phyloP scores from a whole-genome alignment of 2,329 filamentous ascomycete species.

The Berkeleyomyces rouxiae region DNA sequence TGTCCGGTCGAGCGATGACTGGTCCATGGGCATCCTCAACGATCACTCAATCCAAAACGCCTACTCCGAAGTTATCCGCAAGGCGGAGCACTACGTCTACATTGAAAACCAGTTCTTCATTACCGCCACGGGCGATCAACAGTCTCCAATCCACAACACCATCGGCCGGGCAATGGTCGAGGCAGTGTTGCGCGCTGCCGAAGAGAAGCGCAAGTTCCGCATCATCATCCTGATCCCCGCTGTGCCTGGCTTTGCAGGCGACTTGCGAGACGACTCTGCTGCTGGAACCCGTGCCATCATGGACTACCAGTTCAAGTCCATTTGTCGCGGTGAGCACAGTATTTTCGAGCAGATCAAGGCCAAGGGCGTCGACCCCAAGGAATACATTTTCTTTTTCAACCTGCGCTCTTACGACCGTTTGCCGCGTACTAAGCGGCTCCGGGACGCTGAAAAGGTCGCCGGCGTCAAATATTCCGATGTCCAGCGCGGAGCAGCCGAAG shows the following conservation, averaged over 20 bases:
- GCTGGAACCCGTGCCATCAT: slow-evolving; percentile 85
- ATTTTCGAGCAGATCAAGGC: slow-evolving; percentile 65
- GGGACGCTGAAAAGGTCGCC: slow-evolving; percentile 60
- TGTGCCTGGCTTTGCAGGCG: slow-evolving; percentile 86
- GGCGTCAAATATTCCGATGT: slow-evolving; percentile 75
- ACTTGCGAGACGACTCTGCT: slow-evolving; percentile 68
- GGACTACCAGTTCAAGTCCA: slow-evolving; percentile 97
- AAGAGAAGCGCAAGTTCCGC: slow-evolving; percentile 74
- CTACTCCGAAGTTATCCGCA: slow-evolving; percentile 68
- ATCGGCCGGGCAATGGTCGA: slow-evolving; percentile 85
- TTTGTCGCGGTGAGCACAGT: slow-evolving; percentile 77
- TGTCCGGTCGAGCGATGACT: slow-evolving; percentile 79
- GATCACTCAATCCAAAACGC: slow-evolving; percentile 82
- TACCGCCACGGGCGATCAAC: slow-evolving; percentile 78
- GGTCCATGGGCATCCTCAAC: slow-evolving; percentile 77
- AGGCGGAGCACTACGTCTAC: slow-evolving; percentile 84
- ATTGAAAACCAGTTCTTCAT: slow-evolving; percentile 99
- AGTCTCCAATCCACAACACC: slow-evolving; percentile 70
- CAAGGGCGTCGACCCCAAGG: slow-evolving; percentile 55
- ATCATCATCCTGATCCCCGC: slow-evolving; percentile 83
- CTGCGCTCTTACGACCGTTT: slow-evolving; percentile 82
- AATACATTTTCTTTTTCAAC: slow-evolving; percentile 91
- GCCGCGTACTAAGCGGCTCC: slow-evolving; percentile 60
- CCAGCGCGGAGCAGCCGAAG: slow-evolving; percentile 73
- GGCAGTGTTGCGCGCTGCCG: slow-evolving; percentile 62